Evolutionary conservation across 306 rosid species (phyloP), one percentile per base, ranked within the genome.

Genomic region (Glycine soja): DNA sequence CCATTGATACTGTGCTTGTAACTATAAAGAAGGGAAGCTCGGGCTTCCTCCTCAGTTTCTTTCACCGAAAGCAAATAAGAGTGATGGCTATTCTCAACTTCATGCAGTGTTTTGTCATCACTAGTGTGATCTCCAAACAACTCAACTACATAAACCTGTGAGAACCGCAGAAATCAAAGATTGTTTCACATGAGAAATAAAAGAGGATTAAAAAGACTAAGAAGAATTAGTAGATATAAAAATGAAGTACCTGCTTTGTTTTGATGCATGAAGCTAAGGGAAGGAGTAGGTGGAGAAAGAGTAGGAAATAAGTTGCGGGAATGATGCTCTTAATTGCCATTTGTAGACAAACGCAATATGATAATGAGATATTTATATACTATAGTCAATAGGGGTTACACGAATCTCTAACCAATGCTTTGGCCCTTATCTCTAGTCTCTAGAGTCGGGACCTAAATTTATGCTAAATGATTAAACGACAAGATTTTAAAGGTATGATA

Each of bases 1-100:
- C 96, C 99, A 85, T 95, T 95, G 88, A 95, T 79, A 76, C 80
- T 83, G 81, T 87, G 93, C 64, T 90, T 95, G 88, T 95, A 95
- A 57, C 97, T 93, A 86, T 95, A 95, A 74, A 95, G 82, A 82
- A 89, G 85, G 16, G 93, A 93, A 58, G 75, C 85, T 84, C 36
- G 77, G 13, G 98, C 97, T 43, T 89, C 96, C 16, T 90, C 87
- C 80, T 89, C 83, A 10, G 75, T 87, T 47, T 84, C 88, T 64
- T 93, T 93, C 59, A 95, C 94, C 3, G 90, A 87, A 15, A 76
- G 32, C 86, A 95, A 77, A 78, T 86, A 90, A 1, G 99, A 93
- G 12, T 81, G 90, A 62, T 95, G 98, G 3, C 3, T 68, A 19
- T 81, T 87, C 81, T 91, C 91, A 52, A 88, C 85, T 72, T 90